These are phyloP conservation scores for Nitzschia putrida DNA, from an alignment of 108 stramenopile species.

Conservation along the genomic window DNA sequence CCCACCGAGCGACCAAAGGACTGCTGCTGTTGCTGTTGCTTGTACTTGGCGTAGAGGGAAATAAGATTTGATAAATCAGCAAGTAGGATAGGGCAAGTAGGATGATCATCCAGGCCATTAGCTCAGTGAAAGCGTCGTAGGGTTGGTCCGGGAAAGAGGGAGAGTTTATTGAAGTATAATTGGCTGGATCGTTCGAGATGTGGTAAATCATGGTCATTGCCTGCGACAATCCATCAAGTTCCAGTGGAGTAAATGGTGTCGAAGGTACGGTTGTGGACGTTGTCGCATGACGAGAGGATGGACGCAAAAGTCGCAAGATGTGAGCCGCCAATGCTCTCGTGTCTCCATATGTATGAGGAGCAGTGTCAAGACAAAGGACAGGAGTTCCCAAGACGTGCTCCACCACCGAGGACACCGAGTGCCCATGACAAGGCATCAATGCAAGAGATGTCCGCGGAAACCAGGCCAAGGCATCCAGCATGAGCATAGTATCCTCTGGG, in stretches of 20 bases:
- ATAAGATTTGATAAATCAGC: too few relatives aligned
- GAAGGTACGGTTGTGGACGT: background rate
- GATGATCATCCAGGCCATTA: slow-evolving; percentile 32
- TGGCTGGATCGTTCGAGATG: background rate
- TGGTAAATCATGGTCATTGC: slow-evolving; percentile 14
- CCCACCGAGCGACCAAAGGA: too few relatives aligned
- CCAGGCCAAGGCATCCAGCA: slow-evolving; percentile 17
- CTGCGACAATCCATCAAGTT: slow-evolving; percentile 7
- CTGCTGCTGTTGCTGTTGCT: too few relatives aligned
- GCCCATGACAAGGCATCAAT: slow-evolving; percentile 17
- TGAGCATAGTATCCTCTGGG: slow-evolving; percentile 1
- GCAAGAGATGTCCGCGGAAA: slow-evolving; percentile 14
- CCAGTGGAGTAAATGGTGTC: background rate
- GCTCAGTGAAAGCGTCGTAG: slow-evolving; percentile 29
- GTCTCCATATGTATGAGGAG: slow-evolving; percentile 2
- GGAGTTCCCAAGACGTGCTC: slow-evolving; percentile 13
- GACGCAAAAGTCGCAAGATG: slow-evolving; percentile 24
- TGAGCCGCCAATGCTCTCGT: slow-evolving; percentile 7
- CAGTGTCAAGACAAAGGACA: slow-evolving; percentile 15
- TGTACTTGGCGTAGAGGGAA: too few relatives aligned
- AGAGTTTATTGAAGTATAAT: background rate
- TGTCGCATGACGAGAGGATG: slow-evolving; percentile 2
- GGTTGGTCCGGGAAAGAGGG: background rate
- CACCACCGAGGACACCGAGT: slow-evolving; percentile 1
- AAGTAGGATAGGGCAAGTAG: too few relatives aligned